phyloP scores from a whole-genome alignment of 2,329 filamentous ascomycete genomes.

The Leptographium procerum region DNA sequence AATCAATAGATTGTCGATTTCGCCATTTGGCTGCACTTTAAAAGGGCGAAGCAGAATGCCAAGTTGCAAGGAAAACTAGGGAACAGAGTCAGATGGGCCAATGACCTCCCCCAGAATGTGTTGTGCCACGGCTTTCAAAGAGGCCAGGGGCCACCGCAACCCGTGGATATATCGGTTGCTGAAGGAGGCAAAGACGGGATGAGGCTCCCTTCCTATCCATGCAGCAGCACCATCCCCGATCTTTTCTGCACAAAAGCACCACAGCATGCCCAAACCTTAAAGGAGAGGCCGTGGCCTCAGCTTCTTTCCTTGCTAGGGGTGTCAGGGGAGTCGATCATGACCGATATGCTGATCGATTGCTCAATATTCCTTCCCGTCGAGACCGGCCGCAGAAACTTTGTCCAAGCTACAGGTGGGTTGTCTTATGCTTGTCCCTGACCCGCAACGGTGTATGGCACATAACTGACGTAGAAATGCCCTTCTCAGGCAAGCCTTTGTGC shows the following conservation, averaged over 20 bases:
- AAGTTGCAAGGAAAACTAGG: conserved; percentile 36
- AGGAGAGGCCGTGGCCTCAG: conserved; percentile 60
- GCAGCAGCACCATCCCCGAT: conserved; percentile 43
- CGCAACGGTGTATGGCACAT: background rate
- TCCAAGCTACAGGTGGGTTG: conserved; percentile 63
- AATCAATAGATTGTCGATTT: conserved; percentile 69
- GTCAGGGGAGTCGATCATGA: conserved; percentile 66
- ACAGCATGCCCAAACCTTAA: conserved; percentile 57
- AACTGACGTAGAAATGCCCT: background rate
- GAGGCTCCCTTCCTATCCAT: background rate
- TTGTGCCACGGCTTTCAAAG: conserved; percentile 75
- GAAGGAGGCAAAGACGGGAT: background rate
- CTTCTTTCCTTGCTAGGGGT: conserved; percentile 63
- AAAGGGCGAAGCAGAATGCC: conserved; percentile 32
- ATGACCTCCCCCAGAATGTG: conserved; percentile 23
- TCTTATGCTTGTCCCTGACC: background rate
- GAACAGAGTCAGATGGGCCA: background rate
- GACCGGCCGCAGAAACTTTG: conserved; percentile 51
- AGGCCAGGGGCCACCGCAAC: conserved; percentile 16
- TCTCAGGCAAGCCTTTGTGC: conserved; percentile 6
- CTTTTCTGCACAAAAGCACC: conserved; percentile 56
- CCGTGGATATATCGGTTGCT: background rate
- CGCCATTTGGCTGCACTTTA: conserved; percentile 67
- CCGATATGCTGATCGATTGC: conserved; percentile 64
- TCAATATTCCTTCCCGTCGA: conserved; percentile 60